These are phyloP conservation scores for Hemileccinum hortonii DNA, from an alignment of 1,284 basidiomycete genomes.

Conservation along the genomic window DNA sequence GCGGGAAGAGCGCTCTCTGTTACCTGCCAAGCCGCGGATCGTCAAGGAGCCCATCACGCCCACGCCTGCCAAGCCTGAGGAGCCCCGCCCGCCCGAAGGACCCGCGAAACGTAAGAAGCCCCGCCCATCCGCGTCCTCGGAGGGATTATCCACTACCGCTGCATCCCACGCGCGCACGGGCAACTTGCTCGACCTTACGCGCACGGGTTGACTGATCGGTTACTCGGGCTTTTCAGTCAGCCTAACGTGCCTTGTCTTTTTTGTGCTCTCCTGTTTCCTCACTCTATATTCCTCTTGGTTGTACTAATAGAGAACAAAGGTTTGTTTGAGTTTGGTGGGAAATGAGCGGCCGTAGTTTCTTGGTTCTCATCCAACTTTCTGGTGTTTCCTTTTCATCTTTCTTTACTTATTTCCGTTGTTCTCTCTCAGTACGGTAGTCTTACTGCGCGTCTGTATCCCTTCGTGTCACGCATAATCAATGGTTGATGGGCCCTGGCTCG, in stretches of 20 bases:
- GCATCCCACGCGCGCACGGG: too few relatives aligned
- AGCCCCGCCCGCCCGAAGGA: neutral
- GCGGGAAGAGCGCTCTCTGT: neutral
- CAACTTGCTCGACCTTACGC: too few relatives aligned
- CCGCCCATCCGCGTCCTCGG: conserved; percentile 1
- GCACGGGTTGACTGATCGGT: too few relatives aligned
- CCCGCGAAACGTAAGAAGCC: conserved; percentile 19
- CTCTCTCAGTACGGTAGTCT: neutral
- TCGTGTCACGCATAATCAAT: too few relatives aligned
- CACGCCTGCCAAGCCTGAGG: conserved; percentile 2
- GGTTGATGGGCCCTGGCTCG: too few relatives aligned
- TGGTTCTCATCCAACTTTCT: neutral
- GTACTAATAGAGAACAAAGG: too few relatives aligned
- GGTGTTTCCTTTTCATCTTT: neutral
- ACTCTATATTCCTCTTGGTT: too few relatives aligned
- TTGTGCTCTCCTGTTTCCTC: too few relatives aligned
- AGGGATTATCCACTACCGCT: neutral
- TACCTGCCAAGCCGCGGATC: neutral
- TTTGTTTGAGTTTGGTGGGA: neutral
- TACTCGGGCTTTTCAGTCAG: too few relatives aligned
- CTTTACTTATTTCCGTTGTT: neutral
- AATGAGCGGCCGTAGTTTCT: conserved; percentile 4
- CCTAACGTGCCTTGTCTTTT: too few relatives aligned
- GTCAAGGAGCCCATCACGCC: conserved; percentile 3
- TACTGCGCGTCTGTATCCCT: too few relatives aligned